These are phyloP conservation scores for Neurospora tetrasperma DNA, from an alignment of 495 filamentous ascomycete species.

Conservation along the genomic window DNA sequence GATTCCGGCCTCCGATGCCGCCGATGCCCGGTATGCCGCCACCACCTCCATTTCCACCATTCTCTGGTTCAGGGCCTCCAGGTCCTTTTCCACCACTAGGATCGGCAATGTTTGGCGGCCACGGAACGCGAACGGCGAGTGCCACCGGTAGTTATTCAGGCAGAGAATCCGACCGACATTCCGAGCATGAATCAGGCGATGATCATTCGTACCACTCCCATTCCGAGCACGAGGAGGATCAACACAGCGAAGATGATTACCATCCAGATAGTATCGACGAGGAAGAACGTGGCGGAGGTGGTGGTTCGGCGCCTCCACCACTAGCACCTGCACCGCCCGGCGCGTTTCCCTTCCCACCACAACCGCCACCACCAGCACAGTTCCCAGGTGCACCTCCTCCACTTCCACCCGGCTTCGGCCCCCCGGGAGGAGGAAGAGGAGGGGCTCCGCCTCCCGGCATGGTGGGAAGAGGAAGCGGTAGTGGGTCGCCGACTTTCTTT, in stretches of 20 bases:
- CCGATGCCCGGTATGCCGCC: neutral
- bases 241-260: neutral
- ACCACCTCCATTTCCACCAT: neutral
- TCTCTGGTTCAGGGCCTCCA: neutral
- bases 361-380: neutral
- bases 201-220: neutral
- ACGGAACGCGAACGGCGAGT: neutral
- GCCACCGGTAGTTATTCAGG: neutral
- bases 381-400: neutral
- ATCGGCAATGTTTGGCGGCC: neutral
- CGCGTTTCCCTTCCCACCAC: neutral
- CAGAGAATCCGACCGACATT: neutral
- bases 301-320: neutral
- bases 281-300: neutral
- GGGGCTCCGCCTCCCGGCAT: neutral
- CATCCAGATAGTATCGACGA: neutral
- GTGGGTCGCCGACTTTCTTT: neutral
- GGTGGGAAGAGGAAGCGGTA: neutral
- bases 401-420: neutral
- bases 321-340: neutral
- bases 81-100: neutral
- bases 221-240: neutral
- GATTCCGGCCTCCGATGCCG: neutral
- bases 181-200: neutral
- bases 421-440: neutral